Evolutionary conservation across 805 yeast species (phyloP).

Genomic region (Scheffersomyces lignosus): DNA sequence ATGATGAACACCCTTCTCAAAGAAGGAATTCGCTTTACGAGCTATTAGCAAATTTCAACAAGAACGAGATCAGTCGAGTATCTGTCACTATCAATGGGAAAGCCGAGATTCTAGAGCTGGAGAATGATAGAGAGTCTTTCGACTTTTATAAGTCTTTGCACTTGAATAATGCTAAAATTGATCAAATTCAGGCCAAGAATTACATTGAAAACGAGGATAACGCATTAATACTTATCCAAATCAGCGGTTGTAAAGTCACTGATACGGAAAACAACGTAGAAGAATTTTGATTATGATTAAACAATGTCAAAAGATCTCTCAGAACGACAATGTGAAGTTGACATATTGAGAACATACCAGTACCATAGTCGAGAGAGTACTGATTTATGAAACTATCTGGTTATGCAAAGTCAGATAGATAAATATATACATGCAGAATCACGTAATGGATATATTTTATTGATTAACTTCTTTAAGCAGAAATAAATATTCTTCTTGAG

Average conservation of each 20-base stretch:
- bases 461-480: no score
- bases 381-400: no score
- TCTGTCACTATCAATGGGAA: constrained; percentile 80
- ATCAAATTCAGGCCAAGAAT: constrained; percentile 58
- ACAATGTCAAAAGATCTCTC: no score
- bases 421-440: no score
- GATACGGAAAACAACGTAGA: constrained; percentile 67
- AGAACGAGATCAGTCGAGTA: constrained; percentile 72
- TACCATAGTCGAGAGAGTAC: no score
- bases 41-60: constrained; percentile 73
- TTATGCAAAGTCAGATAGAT: no score
- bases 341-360: no score
- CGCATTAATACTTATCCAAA: constrained; percentile 63
- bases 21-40: constrained; percentile 32
- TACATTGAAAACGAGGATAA: constrained; percentile 54
- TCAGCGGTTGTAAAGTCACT: constrained; percentile 73
- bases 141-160: constrained; percentile 62
- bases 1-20: constrained; percentile 8
- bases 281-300: constrained; percentile 27
- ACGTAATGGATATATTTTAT: no score
- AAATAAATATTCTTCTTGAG: no score
- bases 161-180: constrained; percentile 64
- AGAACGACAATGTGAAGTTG: no score
- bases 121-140: constrained; percentile 43
- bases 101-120: constrained; percentile 51